Conservation (phyloP, 345 rosid genomes). For the Hirschfeldia incana region DNA sequence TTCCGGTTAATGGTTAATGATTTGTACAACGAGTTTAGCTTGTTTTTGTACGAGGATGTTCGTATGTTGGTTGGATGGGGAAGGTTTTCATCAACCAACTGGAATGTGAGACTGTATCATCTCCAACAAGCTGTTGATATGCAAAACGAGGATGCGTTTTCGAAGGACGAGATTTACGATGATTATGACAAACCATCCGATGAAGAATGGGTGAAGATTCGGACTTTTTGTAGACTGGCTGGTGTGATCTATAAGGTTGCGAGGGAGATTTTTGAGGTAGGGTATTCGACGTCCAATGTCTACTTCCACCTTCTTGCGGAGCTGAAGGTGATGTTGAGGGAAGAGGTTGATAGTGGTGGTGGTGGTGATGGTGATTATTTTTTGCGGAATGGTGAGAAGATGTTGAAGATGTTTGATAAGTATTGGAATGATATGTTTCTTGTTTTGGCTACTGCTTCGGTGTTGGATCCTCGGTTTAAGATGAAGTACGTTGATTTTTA, state of each 20-base stretch:
- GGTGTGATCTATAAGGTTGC: slow-evolving; percentile 32
- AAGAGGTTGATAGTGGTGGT: slow-evolving; percentile 10
- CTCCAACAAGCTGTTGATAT: slow-evolving; percentile 23
- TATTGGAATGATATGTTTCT: slow-evolving; percentile 76
- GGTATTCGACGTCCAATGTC: slow-evolving; percentile 18
- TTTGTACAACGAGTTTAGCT: background rate
- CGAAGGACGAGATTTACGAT: slow-evolving; percentile 20
- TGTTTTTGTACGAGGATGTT: slow-evolving; percentile 4
- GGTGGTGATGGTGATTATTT: slow-evolving; percentile 15
- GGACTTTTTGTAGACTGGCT: slow-evolving; percentile 9
- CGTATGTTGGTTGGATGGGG: slow-evolving; percentile 31
- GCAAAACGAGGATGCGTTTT: slow-evolving; percentile 24
- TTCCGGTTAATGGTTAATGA: slow-evolving; percentile 30
- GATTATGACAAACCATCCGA: slow-evolving; percentile 26
- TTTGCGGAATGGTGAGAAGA: background rate
- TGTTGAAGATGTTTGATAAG: slow-evolving; percentile 46
- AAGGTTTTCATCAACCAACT: background rate
- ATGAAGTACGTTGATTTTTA: slow-evolving; percentile 76
- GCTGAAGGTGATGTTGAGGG: slow-evolving; percentile 14
- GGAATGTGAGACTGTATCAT: background rate
- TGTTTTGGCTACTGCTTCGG: slow-evolving; percentile 68
- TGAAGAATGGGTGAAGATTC: slow-evolving; percentile 30
- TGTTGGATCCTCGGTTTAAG: slow-evolving; percentile 84
- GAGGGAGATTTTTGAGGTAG: slow-evolving; percentile 1
- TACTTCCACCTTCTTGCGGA: slow-evolving; percentile 28